A percentile compares a stretch with the other conserved stretches of the same genome.
phyloP scores from a whole-genome alignment of 2,329 filamentous ascomycete genomes.

The Blastomyces emzantsi region DNA sequence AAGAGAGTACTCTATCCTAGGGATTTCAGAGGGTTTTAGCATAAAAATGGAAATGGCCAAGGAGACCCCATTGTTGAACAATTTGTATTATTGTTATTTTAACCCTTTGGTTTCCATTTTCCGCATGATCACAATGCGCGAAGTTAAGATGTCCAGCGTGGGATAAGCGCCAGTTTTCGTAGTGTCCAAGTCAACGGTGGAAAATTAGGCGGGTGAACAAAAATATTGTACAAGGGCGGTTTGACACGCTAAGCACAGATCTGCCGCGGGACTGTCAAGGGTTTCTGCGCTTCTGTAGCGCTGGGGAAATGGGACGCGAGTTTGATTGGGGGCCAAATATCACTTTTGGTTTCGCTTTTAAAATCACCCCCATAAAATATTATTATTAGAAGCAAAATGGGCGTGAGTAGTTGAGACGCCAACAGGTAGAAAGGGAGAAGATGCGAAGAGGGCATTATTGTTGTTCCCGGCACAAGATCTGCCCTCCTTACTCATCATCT shows the following conservation, averaged over 20 bases:
- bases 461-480: background rate
- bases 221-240: background rate
- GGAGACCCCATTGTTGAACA: background rate
- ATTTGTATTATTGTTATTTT: background rate
- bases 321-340: background rate
- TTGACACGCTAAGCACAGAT: background rate
- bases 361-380: background rate
- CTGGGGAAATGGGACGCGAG: background rate
- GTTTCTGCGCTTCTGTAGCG: background rate
- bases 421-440: background rate
- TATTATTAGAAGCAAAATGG: background rate
- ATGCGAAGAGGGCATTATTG: background rate
- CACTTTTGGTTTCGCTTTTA: background rate
- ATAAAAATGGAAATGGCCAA: background rate
- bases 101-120: background rate
- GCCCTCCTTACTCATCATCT: conserved; percentile 28
- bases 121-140: background rate
- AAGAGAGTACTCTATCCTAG: background rate
- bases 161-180: background rate
- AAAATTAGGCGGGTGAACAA: background rate
- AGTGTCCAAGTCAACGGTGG: background rate
- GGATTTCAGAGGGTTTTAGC: background rate
- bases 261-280: background rate
- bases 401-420: background rate
- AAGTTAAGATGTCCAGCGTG: background rate